Evolutionary conservation across 352 stramenopile genomes (phyloP), one percentile per base, ranked within the genome.

Genomic region (Globisporangium cederbergense): DNA sequence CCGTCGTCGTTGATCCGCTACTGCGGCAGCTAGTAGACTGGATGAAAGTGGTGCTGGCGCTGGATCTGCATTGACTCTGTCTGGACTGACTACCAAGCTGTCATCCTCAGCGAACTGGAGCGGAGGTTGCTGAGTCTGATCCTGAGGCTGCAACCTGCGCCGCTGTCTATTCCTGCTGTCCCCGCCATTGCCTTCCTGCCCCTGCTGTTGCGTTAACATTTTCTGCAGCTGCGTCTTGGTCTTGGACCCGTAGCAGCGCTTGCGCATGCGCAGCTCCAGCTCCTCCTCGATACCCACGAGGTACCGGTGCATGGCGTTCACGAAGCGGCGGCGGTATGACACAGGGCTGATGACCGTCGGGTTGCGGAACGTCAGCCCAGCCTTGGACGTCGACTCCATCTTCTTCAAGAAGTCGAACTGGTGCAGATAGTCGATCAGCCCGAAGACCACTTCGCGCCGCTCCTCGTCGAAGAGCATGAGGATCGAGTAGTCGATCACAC

Each of bases 341-440:
- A 81, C 75, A 8, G 87, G 87, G 32, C 83, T 92, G 68, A 96
- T 90, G 30, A 96, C 86, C 0, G 87, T 96, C 64, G 87, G 87
- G 43, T 92, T 83, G 6, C 85, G 83, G 67, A 94, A 94, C 16
- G 78, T 93, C 62, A 94, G 71, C 34, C 81, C 90, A 0, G 86
- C 85, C 60, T 96, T 96, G 1, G 87, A 93, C 2, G 85, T 93
- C 20, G 87, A 96, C 67, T 96, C 87, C 79, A 96, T 93, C 58
- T 93, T 93, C 65, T 96, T 96, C 18, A 96, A 62, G 60, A 96
- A 92, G 63, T 96, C 87, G 58, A 92, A 96, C 53, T 96, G 87
- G 57, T 96, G 87, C 58, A 96, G 62, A 54, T 94, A 96, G 61
- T 96, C 87, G 60, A 96, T 96, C 14, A 96, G 67, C 1, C 83